phyloP scores from a whole-genome alignment of 805 yeast species.

The Saturnispora silvae region DNA sequence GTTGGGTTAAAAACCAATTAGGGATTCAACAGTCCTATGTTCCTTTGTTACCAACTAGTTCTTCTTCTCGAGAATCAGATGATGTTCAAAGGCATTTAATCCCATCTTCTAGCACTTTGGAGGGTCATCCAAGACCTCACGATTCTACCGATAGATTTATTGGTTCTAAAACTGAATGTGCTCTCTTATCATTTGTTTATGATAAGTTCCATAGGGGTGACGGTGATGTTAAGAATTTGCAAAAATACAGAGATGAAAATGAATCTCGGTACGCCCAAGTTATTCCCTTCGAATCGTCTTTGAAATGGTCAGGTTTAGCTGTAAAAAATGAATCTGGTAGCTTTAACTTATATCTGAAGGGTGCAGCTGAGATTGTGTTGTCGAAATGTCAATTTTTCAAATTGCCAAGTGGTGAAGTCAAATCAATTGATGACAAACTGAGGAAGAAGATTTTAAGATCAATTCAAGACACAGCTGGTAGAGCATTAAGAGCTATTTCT shows the following conservation, averaged over 20 bases:
- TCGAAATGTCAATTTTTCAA: conserved; percentile 37
- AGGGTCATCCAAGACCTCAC: conserved; percentile 4
- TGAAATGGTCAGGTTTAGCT: conserved; percentile 88
- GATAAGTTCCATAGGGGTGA: conserved; percentile 34
- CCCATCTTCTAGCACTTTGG: neutral
- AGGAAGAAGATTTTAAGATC: conserved; percentile 16
- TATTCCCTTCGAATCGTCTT: conserved; percentile 83
- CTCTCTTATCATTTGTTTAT: conserved; percentile 61
- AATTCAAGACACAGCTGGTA: conserved; percentile 48
- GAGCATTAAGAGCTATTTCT: conserved; percentile 83
- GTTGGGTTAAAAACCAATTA: conserved; percentile 5
- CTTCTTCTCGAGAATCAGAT: neutral
- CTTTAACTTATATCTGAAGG: conserved; percentile 66
- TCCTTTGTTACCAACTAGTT: conserved; percentile 1
- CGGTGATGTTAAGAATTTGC: conserved; percentile 27
- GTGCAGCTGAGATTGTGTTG: conserved; percentile 87
- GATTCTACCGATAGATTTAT: conserved; percentile 36
- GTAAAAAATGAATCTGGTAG: conserved; percentile 33
- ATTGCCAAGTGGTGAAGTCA: conserved; percentile 3
- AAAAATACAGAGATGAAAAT: conserved; percentile 30
- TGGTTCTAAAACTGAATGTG: conserved; percentile 94
- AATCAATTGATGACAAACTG: conserved; percentile 1
- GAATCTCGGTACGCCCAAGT: conserved; percentile 45
- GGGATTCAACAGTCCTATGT: neutral
- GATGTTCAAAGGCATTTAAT: neutral